These are phyloP conservation scores for Eleusine coracana DNA, from an alignment of 176 grass and related monocot genomes.

Conservation along the genomic window DNA sequence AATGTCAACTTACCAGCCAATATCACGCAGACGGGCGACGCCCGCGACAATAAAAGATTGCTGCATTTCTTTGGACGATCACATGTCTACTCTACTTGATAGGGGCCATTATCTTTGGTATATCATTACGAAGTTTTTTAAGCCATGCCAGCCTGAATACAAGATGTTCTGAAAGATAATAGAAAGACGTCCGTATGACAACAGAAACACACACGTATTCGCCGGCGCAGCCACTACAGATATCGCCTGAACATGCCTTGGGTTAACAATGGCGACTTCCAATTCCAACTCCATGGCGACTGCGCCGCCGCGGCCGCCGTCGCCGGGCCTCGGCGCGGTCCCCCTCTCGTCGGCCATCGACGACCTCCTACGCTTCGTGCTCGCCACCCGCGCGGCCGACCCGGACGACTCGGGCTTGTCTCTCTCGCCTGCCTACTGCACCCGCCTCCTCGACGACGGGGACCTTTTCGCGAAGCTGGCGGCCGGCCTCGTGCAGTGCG, in stretches of 20 bases:
- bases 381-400: slow-evolving; percentile 42
- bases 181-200: too few species aligned
- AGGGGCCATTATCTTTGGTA: too few species aligned
- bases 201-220: too few species aligned
- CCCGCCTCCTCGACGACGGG: slow-evolving; percentile 55
- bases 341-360: slow-evolving; percentile 44
- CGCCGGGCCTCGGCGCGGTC: slow-evolving; percentile 54
- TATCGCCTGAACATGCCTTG: neutral
- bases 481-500: slow-evolving; percentile 27
- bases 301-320: slow-evolving; percentile 17
- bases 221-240: neutral
- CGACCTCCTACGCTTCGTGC: slow-evolving; percentile 71
- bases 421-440: slow-evolving; percentile 52
- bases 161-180: too few species aligned
- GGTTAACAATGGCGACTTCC: slow-evolving; percentile 5
- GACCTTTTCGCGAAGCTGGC: slow-evolving; percentile 60
- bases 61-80: too few species aligned
- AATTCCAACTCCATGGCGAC: neutral
- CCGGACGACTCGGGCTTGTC: slow-evolving; percentile 27
- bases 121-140: too few species aligned
- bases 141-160: too few species aligned
- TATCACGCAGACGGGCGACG: too few species aligned
- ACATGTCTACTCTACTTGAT: too few species aligned
- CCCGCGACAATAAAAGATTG: too few species aligned
- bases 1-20: too few species aligned